Base-by-base conservation (phyloP, 2,329 filamentous ascomycete species). In the Diplodia intermedia region DNA sequence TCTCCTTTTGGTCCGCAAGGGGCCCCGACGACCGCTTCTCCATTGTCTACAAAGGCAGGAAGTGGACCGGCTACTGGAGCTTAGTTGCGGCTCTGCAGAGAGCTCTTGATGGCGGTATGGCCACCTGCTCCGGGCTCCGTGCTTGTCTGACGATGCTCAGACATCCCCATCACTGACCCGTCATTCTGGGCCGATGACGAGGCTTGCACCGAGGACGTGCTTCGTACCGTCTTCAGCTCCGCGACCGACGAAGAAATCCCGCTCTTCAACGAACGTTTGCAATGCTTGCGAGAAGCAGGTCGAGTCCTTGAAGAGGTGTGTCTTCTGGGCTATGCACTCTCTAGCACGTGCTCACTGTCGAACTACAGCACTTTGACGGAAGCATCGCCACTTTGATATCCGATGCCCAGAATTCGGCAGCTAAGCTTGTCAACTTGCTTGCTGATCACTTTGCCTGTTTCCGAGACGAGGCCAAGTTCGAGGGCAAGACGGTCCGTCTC, bases 21-120 rank as follows among this genome's bases (percentile, higher is more conserved):
- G 75, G 79, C 2, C 89, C 91, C 12, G 85, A 88, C 5, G 89
- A 94, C 73, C 86, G 93, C 12, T 99, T 94, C 78, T 86, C 91
- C 11, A 86, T 99, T 52, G 89, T 92, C 68, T 98, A 97, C 79
- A 86, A 86, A 55, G 93, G 88, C 33, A 90, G 88, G 78, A 88
- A 81, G 68, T 98, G 93, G 93, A 97, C 93, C 0, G 95, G 95
- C 3, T 99, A 99, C 79, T 97, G 92, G 90, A 97, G 93, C 77
- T 81, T 99, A 67, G 92, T 98, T 23, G 95, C 95, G 29, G 88
- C 91, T 26, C 79, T 99, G 73, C 92, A 94, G 78, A 85, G 95
- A 73, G 96, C 93, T 2, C 81, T 98, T 52, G 93, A 98, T 63
- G 94, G 97, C 84, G 91, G 91, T 90, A 56, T 14, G 65, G 50